Evolutionary conservation across 805 yeast genomes (phyloP).

Genomic region (Zygotorulaspora sp.): DNA sequence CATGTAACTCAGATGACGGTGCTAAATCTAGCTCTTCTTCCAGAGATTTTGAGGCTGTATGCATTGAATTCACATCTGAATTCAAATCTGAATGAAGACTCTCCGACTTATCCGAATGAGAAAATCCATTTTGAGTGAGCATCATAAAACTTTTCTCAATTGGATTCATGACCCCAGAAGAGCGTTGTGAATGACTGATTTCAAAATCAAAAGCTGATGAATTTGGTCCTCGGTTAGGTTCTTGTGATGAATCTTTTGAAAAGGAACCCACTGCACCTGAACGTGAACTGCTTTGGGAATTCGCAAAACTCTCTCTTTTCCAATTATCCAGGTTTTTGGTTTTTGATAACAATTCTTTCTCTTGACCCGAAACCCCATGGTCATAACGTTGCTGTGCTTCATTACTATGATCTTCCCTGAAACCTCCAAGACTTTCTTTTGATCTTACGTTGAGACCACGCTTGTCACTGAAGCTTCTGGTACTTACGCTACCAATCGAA

Average conservation of each 20-base stretch:
- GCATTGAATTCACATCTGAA: not conserved
- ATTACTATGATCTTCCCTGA: no score
- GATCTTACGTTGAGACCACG: no score
- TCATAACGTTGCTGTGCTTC: no score
- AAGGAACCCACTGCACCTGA: not conserved
- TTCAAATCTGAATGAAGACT: not conserved
- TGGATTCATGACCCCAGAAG: slow-evolving; percentile 21
- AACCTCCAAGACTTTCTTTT: no score
- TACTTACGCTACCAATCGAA: no score
- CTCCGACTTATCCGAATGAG: slow-evolving; percentile 3
- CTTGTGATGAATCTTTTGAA: not conserved
- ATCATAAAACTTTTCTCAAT: slow-evolving; percentile 33
- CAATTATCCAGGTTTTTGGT: no score
- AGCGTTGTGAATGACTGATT: not conserved
- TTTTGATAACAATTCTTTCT: no score
- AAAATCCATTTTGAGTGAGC: slow-evolving; percentile 27
- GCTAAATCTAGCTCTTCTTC: not conserved
- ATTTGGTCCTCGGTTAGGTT: not conserved
- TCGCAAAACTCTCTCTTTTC: no score
- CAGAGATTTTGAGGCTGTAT: not conserved
- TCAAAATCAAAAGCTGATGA: slow-evolving; percentile 7
- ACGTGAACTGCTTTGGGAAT: no score
- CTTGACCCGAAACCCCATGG: no score
- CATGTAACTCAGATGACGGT: not conserved
- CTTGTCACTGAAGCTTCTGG: no score